phyloP scores from a whole-genome alignment of 495 filamentous ascomycete species.

The Lophiostoma macrostomum region DNA sequence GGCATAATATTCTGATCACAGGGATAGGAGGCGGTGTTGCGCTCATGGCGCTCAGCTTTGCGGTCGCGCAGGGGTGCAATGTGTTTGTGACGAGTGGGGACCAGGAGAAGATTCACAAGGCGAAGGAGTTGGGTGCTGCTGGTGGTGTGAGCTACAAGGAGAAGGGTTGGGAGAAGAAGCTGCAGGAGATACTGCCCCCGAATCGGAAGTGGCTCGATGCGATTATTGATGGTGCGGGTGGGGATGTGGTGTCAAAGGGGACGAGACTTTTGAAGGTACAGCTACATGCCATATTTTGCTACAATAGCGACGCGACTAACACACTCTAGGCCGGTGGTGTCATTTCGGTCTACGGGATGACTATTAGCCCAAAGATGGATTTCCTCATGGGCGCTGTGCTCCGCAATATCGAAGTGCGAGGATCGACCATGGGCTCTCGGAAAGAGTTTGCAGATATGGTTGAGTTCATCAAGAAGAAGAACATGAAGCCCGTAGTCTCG shows the following conservation, averaged over 20 bases:
- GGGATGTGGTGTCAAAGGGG: constrained; percentile 41
- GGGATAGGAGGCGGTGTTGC: constrained; percentile 47
- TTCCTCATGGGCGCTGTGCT: constrained; percentile 43
- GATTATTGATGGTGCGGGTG: constrained; percentile 46
- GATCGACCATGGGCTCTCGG: constrained; percentile 47
- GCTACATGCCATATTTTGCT: too few species aligned
- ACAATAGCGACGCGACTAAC: not conserved
- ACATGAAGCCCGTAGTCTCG: constrained; percentile 41
- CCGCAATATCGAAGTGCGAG: constrained; percentile 44
- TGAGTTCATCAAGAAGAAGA: constrained; percentile 39
- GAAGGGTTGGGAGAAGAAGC: constrained; percentile 45
- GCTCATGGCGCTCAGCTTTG: constrained; percentile 44
- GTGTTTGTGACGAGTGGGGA: constrained; percentile 44
- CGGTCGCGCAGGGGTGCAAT: constrained; percentile 37
- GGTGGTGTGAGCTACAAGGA: constrained; percentile 46
- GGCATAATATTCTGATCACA: constrained; percentile 43
- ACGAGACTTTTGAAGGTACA: constrained; percentile 41
- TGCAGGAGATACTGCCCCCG: constrained; percentile 36
- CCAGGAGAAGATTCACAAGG: constrained; percentile 43
- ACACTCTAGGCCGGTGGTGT: constrained; percentile 39
- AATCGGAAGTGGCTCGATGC: constrained; percentile 40
- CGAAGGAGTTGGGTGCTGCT: constrained; percentile 40
- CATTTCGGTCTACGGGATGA: constrained; percentile 45
- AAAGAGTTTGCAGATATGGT: constrained; percentile 48
- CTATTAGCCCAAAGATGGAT: constrained; percentile 40